These are phyloP conservation scores for Sporothrix schenckii DNA, from an alignment of 2,329 filamentous ascomycete species.

Conservation along the genomic window DNA sequence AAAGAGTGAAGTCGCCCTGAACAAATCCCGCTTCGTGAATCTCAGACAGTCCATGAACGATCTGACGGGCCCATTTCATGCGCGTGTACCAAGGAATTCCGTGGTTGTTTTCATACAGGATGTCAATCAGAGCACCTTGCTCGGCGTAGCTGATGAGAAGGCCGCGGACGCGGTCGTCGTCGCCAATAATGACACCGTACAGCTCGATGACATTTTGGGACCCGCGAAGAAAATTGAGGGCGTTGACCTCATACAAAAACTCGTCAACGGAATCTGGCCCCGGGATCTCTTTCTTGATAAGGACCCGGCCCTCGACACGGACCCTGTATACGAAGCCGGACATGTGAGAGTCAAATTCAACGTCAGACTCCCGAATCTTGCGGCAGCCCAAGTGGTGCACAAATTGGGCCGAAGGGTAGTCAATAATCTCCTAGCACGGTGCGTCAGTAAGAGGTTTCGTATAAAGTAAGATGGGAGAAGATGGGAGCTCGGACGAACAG, in stretches of 20 bases:
- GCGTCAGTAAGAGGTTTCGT: neutral
- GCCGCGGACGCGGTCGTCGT: slow-evolving; percentile 77
- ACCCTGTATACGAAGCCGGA: slow-evolving; percentile 99
- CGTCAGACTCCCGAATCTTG: slow-evolving; percentile 69
- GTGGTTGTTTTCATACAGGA: slow-evolving; percentile 78
- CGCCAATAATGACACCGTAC: slow-evolving; percentile 84
- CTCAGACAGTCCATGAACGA: slow-evolving; percentile 83
- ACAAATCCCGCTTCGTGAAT: slow-evolving; percentile 97
- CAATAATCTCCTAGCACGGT: slow-evolving; percentile 73
- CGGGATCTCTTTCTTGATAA: slow-evolving; percentile 98
- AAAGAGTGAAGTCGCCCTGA: slow-evolving; percentile 95
- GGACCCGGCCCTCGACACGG: slow-evolving; percentile 63
- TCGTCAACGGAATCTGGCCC: slow-evolving; percentile 94
- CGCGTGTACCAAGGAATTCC: slow-evolving; percentile 69
- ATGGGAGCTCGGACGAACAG: slow-evolving; percentile 53
- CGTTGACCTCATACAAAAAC: slow-evolving; percentile 96
- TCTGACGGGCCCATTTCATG: slow-evolving; percentile 88
- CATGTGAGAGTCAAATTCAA: slow-evolving; percentile 87
- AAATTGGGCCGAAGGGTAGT: slow-evolving; percentile 73
- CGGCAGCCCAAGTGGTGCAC: slow-evolving; percentile 72
- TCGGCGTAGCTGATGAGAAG: slow-evolving; percentile 86
- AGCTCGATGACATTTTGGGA: slow-evolving; percentile 81
- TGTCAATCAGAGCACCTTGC: slow-evolving; percentile 83
- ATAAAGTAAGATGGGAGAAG: slow-evolving; percentile 1
- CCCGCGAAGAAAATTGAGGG: slow-evolving; percentile 74